A percentile compares a stretch with the other conserved stretches of the same genome.
Conservation (phyloP, 1,284 basidiomycete genomes). For the Austroboletus niveus region DNA sequence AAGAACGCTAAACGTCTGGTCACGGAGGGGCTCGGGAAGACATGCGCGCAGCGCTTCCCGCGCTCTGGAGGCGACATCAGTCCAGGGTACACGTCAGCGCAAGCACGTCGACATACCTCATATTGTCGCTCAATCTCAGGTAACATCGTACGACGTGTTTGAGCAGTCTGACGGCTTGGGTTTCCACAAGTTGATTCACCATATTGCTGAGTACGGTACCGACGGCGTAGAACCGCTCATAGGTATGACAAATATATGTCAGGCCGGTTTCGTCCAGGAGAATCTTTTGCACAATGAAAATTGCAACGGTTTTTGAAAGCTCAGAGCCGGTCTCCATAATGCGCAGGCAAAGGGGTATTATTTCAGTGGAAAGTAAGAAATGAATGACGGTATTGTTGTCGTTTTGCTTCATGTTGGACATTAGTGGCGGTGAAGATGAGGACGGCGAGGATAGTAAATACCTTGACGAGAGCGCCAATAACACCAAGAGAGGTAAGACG, state of each 20-base stretch:
- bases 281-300: slow-evolving; percentile 99
- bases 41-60: slow-evolving; percentile 95
- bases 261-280: slow-evolving; percentile 96
- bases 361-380: slow-evolving; percentile 98
- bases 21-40: slow-evolving; percentile 93
- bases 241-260: slow-evolving; percentile 99
- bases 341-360: slow-evolving; percentile 97
- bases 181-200: slow-evolving; percentile 96
- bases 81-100: slow-evolving; percentile 2
- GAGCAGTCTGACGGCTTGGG: slow-evolving; percentile 92
- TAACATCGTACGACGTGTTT: slow-evolving; percentile 99
- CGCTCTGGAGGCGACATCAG: slow-evolving; percentile 54
- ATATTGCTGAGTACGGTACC: slow-evolving; percentile 98
- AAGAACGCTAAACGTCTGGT: slow-evolving; percentile 89
- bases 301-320: slow-evolving; percentile 98
- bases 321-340: slow-evolving; percentile 99
- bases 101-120: slow-evolving; percentile 59
- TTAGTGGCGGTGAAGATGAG: slow-evolving; percentile 1
- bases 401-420: slow-evolving; percentile 69
- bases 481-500: slow-evolving; percentile 97
- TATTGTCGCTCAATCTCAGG: slow-evolving; percentile 92
- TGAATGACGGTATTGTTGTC: slow-evolving; percentile 99
- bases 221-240: slow-evolving; percentile 99
- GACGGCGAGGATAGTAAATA: slow-evolving; percentile 26
- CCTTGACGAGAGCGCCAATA: slow-evolving; percentile 98